Base-by-base conservation (phyloP, 805 yeast genomes). In the Ogataea salicorniae region DNA sequence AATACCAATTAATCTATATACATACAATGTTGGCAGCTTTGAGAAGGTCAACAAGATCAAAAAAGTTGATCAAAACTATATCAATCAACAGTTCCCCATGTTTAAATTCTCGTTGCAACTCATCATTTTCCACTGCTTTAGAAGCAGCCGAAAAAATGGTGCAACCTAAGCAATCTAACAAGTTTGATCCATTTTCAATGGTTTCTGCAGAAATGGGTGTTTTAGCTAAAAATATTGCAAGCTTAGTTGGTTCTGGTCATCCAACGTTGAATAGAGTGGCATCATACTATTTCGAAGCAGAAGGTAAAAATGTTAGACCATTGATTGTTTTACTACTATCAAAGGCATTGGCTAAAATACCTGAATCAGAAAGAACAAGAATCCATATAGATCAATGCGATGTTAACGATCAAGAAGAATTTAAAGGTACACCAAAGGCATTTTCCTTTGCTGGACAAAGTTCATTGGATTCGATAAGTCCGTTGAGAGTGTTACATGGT, bases 231-330 rank as follows among this genome's bases (percentile, higher is more conserved):
- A 89, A 90, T 62, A 94, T 92, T 52, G 95, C 96, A 42, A 71
- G 76, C 17, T 73, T 94, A 46, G 83, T 92, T 48, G 97, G 98
- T 1, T 84, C 95, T 0, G 96, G 97, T 2, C 97, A 92, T 62
- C 97, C 98, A 1, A 84, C 94, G 11, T 74, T 92, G 51, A 91
- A 92, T 68, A 76, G 95, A 55, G 96, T 92, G 4, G 84, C 96
- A n/a, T 80, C 89, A 34, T 94, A 94, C 70, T 94, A 94, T 69
- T 94, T 94, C 58, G 96, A 91, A 67, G 87, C 94, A 17, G 96
- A 92, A 62, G 98, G 99, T 6, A 94, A 94, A 67, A 95, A 91
- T 62, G 89, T 94, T 17, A 76, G 99, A 49, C 99, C 99, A 1
- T 70, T 94, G 54, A 79, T 94, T 50, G 98, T 94, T 13, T 71